Evolutionary conservation across 2,329 filamentous ascomycete species (phyloP), one percentile per base, ranked within the genome.

Genomic region (Colletotrichum tabaci): DNA sequence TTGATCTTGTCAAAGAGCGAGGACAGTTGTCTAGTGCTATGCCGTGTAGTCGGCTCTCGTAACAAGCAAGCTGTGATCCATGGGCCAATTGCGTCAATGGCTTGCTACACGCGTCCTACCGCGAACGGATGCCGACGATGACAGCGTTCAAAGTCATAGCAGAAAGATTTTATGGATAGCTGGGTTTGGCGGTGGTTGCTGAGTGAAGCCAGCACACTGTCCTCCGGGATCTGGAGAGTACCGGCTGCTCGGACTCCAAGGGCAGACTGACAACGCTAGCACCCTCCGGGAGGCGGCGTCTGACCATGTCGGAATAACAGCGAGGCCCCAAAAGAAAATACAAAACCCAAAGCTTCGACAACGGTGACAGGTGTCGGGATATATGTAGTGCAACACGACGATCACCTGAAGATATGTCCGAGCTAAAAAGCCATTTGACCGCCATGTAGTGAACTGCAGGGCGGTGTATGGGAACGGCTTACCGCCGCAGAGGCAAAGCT

Each of bases 81-180:
- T 40, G 68, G 40, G 53, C 18, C 8, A 40, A 55, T 60, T 63
- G 57, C 65, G 65, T 71, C 69, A 71, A 60, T 68, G 69, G 65
- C 65, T 68, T 61, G 26, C 21, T 26, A 53, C 18, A 30, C 18
- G 35, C 53, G 21, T 40, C 35, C 38, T 40, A 10, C 38, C 30
- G 69, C 53, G 69, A 71, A 71, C 58, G 42, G 65, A 63, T 49
- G 38, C n/a, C 9, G 21, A 52, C 38, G 47, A 53, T 63, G 69
- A 53, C 58, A 49, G 26, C n/a, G 12, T 18, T 26, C 7, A 18
- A n/a, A 30, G 53, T 18, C 49, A 26, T 52, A 53, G 52, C 50
- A 40, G 26, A 63, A 53, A 21, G 38, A 4, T 18, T 47, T 16
- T 21, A 53, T n/a, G n/a, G 35, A 58, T 47, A 26, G 44, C 21